Percentiles rank a stretch among this genome's conserved stretches.
Conservation (phyloP, 805 yeast species). For the Torulaspora microellipsoides region DNA sequence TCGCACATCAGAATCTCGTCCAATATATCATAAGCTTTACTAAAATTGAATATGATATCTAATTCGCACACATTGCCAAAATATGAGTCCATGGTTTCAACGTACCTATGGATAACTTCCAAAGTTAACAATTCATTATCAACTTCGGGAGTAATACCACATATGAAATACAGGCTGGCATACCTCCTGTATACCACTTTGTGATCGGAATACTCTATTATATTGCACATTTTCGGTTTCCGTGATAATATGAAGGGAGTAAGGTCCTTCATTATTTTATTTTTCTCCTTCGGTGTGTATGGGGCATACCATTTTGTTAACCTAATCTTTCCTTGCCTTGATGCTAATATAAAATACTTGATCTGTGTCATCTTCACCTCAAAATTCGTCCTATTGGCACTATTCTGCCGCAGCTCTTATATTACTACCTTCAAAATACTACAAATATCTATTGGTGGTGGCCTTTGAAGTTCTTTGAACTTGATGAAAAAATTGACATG, state of each 20-base stretch:
- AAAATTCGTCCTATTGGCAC: too few relatives aligned
- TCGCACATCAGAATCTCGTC: slow-evolving; percentile 82
- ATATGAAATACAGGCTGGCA: slow-evolving; percentile 86
- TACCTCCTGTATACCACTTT: slow-evolving; percentile 89
- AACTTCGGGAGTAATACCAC: slow-evolving; percentile 50
- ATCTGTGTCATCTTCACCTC: slow-evolving; percentile 37
- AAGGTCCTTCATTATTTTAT: slow-evolving; percentile 76
- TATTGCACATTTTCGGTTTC: slow-evolving; percentile 92
- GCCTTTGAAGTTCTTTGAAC: too few relatives aligned
- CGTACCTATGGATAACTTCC: slow-evolving; percentile 87
- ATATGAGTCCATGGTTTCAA: slow-evolving; percentile 93
- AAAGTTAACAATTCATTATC: slow-evolving; percentile 83
- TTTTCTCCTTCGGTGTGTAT: slow-evolving; percentile 76
- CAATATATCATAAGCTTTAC: slow-evolving; percentile 84
- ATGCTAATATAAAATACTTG: slow-evolving; percentile 72
- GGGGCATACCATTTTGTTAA: slow-evolving; percentile 91
- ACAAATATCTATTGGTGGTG: too few relatives aligned
- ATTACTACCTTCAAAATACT: too few relatives aligned
- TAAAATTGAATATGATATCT: slow-evolving; percentile 94
- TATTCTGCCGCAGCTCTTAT: too few relatives aligned
- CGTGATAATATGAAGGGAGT: slow-evolving; percentile 81
- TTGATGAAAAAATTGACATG: too few relatives aligned
- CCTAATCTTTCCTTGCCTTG: slow-evolving; percentile 94
- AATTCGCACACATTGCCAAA: slow-evolving; percentile 95
- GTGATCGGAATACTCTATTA: slow-evolving; percentile 68